Percentiles rank a stretch among this genome's conserved stretches.
phyloP scores from a whole-genome alignment of 2,329 filamentous ascomycete species.

The Pseudogymnoascus sp. region DNA sequence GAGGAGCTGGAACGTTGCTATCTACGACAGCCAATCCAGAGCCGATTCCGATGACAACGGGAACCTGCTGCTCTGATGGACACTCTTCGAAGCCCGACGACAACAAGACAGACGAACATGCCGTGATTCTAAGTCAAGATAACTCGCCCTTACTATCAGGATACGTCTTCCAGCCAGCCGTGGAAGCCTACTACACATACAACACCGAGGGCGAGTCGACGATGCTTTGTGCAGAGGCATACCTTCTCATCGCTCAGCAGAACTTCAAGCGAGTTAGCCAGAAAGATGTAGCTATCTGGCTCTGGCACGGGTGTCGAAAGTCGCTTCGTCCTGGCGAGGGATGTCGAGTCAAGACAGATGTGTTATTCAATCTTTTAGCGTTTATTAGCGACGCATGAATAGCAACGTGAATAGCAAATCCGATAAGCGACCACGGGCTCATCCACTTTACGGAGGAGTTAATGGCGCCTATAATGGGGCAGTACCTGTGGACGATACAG shows the following conservation, averaged over 20 bases:
- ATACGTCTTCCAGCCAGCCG: neutral
- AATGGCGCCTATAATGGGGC: too few species aligned
- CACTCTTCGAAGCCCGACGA: conserved; percentile 1
- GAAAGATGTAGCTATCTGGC: conserved; percentile 21
- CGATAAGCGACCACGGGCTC: too few species aligned
- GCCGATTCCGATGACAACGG: conserved; percentile 1
- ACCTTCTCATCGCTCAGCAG: conserved; percentile 28
- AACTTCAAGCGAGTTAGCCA: conserved; percentile 25
- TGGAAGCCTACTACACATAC: conserved; percentile 11
- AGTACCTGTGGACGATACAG: too few species aligned
- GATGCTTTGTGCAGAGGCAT: conserved; percentile 29
- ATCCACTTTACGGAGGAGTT: too few species aligned
- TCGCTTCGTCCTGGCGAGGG: conserved; percentile 21
- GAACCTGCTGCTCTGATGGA: conserved; percentile 12
- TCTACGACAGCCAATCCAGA: conserved; percentile 10
- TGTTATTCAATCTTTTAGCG: conserved; percentile 25
- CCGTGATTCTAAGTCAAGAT: too few species aligned
- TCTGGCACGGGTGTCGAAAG: conserved; percentile 26
- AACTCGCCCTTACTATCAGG: too few species aligned
- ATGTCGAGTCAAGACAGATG: conserved; percentile 27
- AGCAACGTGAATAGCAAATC: neutral
- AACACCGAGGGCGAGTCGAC: conserved; percentile 24
- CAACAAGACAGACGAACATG: neutral
- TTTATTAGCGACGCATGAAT: conserved; percentile 23
- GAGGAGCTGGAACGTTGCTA: conserved; percentile 12